Evolutionary conservation across 2,329 filamentous ascomycete species (phyloP).

Genomic region (Cladorrhinum sp.): DNA sequence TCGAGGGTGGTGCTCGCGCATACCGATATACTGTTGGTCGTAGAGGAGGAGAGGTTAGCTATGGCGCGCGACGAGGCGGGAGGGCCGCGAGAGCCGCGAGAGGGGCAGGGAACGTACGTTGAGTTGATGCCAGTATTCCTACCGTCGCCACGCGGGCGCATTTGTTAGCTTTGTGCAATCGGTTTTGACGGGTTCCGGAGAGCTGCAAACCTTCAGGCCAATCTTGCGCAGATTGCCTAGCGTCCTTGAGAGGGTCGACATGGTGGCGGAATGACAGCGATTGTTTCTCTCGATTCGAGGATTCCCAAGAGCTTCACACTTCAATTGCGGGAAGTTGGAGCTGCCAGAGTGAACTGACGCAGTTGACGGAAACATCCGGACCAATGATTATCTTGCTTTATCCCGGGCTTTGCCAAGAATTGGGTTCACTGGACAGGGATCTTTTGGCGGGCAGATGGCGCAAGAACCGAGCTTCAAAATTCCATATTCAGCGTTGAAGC

Average conservation of each 20-base stretch:
- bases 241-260: conserved; percentile 90
- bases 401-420: conserved; percentile 13
- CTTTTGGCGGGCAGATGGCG: conserved; percentile 10
- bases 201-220: conserved; percentile 72
- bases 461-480: background rate
- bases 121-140: conserved; percentile 92
- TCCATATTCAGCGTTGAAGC: background rate
- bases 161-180: conserved; percentile 12
- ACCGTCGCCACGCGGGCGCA: conserved; percentile 22
- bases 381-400: conserved; percentile 28
- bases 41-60: conserved; percentile 23
- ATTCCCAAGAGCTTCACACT: conserved; percentile 9
- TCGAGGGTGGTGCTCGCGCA: conserved; percentile 2
- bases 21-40: conserved; percentile 54
- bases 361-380: conserved; percentile 14
- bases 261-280: conserved; percentile 42
- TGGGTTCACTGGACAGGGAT: conserved; percentile 2
- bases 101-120: conserved; percentile 61
- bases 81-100: background rate
- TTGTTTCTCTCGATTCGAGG: conserved; percentile 24
- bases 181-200: background rate
- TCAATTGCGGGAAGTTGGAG: conserved; percentile 11
- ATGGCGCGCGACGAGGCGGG: conserved; percentile 21
- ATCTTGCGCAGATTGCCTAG: conserved; percentile 82
- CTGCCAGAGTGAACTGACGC: conserved; percentile 22